These are phyloP conservation scores for Xylaria hypoxylon DNA, from an alignment of 2,329 filamentous ascomycete species.

Conservation along the genomic window DNA sequence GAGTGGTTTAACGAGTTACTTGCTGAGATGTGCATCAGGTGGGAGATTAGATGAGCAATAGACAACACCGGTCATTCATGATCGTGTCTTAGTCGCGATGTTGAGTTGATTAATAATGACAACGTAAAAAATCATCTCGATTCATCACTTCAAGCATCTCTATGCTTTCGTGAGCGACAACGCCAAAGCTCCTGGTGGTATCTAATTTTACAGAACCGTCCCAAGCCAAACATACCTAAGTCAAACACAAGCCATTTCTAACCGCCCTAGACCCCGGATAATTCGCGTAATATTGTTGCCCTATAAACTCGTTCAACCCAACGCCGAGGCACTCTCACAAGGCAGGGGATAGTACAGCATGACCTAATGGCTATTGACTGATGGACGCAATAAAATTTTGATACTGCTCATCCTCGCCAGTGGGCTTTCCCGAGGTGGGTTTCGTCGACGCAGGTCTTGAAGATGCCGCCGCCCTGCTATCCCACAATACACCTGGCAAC, in stretches of 20 bases:
- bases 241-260: background rate
- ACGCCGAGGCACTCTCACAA: background rate
- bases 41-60: conserved; percentile 57
- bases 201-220: conserved; percentile 25
- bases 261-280: background rate
- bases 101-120: background rate
- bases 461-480: conserved; percentile 43
- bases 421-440: conserved; percentile 46
- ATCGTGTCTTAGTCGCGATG: background rate
- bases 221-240: background rate
- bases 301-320: background rate
- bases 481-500: conserved; percentile 53
- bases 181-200: conserved; percentile 32
- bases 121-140: conserved; percentile 2
- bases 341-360: background rate
- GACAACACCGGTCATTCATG: background rate
- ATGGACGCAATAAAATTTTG: conserved; percentile 58
- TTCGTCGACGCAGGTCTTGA: conserved; percentile 36
- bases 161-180: conserved; percentile 29
- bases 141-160: conserved; percentile 3
- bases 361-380: conserved; percentile 45
- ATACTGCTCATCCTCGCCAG: conserved; percentile 60
- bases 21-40: conserved; percentile 63
- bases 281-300: background rate
- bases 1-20: conserved; percentile 75